Evolutionary conservation across 768 basidiomycete genomes (phyloP).

Genomic region (Agaricus subrufescens): DNA sequence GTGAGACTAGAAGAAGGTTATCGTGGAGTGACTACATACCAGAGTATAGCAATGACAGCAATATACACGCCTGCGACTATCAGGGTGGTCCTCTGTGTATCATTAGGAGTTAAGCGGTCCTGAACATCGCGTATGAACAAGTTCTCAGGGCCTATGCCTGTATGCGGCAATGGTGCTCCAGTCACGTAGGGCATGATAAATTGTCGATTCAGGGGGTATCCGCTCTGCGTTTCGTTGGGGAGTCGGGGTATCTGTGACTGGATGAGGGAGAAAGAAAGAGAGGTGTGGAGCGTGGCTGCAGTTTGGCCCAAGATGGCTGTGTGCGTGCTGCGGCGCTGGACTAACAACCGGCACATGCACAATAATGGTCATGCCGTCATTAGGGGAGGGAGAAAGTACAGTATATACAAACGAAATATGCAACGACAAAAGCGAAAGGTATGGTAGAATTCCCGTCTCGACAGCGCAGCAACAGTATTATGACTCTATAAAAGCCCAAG

Average conservation of each 20-base stretch:
- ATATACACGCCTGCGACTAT: constrained; percentile 79
- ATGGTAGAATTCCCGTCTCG: constrained; percentile 5
- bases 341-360: too few relatives aligned
- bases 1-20: background rate
- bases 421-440: constrained; percentile 2
- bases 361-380: background rate
- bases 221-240: too few relatives aligned
- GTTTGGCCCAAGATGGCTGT: too few relatives aligned
- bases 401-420: constrained; percentile 1
- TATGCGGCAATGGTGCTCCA: constrained; percentile 1
- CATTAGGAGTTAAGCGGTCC: constrained; percentile 53
- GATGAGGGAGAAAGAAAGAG: background rate
- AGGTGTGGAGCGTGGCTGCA: background rate
- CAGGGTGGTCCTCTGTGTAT: constrained; percentile 69
- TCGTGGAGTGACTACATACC: constrained; percentile 38
- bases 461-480: constrained; percentile 1
- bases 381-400: constrained; percentile 1
- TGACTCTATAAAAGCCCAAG: background rate
- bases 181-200: constrained; percentile 16
- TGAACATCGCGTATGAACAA: constrained; percentile 35
- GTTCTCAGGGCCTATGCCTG: constrained; percentile 13
- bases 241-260: background rate
- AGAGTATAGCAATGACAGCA: constrained; percentile 71
- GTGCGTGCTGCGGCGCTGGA: background rate
- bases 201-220: background rate